Conservation (phyloP, 1,284 basidiomycete genomes). For the Malassezia obtusa region DNA sequence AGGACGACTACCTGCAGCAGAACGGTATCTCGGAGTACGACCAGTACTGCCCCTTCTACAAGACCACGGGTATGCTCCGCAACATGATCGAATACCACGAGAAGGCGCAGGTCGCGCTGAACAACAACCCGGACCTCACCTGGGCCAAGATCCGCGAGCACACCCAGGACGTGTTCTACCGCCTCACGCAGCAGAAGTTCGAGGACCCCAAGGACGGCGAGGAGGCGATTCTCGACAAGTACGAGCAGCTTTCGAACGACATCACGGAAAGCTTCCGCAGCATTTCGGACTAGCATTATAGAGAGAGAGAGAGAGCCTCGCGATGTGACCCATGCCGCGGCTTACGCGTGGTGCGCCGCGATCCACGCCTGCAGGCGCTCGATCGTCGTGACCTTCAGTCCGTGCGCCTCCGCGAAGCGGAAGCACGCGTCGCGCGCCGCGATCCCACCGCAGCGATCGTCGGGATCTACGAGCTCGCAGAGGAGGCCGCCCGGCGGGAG, state of each 20-base stretch:
- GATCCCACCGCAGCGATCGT: constrained; percentile 77
- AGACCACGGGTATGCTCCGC: constrained; percentile 76
- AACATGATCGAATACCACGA: constrained; percentile 96
- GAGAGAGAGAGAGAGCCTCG: not conserved
- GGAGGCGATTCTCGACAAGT: constrained; percentile 35
- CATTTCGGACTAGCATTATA: constrained; percentile 28
- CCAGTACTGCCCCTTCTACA: constrained; percentile 79
- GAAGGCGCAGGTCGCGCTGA: constrained; percentile 65
- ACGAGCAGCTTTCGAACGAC: constrained; percentile 40
- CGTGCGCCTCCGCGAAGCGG: constrained; percentile 81
- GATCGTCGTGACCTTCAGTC: constrained; percentile 85
- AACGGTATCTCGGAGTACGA: constrained; percentile 98
- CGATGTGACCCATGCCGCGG: too few relatives aligned
- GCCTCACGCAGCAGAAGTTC: constrained; percentile 96
- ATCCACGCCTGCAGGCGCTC: constrained; percentile 53
- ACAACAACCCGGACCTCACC: constrained; percentile 70
- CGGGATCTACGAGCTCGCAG: constrained; percentile 90
- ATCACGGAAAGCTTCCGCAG: constrained; percentile 45
- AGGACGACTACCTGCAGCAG: constrained; percentile 90
- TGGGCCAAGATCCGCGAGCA: constrained; percentile 84
- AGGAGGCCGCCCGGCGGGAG: constrained; percentile 73
- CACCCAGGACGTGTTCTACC: constrained; percentile 79
- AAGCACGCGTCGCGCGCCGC: constrained; percentile 87
- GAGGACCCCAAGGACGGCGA: constrained; percentile 56
- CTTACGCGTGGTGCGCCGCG: not conserved